These are phyloP conservation scores for Ocimum tenuiflorum DNA, from an alignment of 257 asterid species.

Conservation along the genomic window DNA sequence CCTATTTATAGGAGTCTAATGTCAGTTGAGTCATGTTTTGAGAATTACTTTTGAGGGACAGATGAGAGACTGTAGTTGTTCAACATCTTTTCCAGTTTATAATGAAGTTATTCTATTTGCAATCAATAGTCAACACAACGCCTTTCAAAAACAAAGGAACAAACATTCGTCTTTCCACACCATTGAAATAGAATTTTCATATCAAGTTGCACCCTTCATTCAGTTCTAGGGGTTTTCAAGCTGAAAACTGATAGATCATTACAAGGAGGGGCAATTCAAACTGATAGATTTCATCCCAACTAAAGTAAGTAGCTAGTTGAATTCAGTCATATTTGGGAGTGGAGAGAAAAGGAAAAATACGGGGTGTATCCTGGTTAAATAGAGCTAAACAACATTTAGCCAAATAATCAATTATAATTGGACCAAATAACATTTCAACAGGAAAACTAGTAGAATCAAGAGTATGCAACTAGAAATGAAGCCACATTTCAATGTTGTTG, in stretches of 20 bases:
- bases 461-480: background rate
- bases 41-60: no score
- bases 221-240: background rate
- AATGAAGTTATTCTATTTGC: no score
- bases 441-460: background rate
- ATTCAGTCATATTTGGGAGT: background rate
- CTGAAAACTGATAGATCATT: background rate
- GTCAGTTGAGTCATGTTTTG: no score
- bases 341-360: background rate
- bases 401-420: background rate
- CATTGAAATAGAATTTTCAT: background rate
- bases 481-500: background rate
- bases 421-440: background rate
- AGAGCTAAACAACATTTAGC: background rate
- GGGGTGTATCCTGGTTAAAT: background rate
- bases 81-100: no score
- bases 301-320: background rate
- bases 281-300: background rate
- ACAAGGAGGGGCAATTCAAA: background rate
- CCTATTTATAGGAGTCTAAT: no score
- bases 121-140: no score
- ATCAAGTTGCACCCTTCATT: background rate
- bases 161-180: background rate
- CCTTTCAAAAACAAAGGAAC: no score
- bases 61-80: no score